Evolutionary conservation across 257 asterid genomes (phyloP), one percentile per base, ranked within the genome.

Genomic region (Primulina huaijiensis): DNA sequence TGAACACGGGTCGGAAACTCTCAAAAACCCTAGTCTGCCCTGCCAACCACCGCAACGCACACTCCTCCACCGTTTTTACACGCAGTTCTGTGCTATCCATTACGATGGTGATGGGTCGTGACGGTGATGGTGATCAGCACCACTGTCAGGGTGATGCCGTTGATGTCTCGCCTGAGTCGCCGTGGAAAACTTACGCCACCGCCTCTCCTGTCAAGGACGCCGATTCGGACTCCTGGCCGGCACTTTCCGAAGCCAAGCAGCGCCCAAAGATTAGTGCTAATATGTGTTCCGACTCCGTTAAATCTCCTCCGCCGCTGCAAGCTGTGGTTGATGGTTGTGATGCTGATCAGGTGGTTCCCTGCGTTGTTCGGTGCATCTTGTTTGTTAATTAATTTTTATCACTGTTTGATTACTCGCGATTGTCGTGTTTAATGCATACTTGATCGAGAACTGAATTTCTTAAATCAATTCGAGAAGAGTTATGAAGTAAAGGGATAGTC

Each of bases 151-250:
- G 71, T 81, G 90, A 74, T 62, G 85, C 76, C 23, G 66, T 65
- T 12, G 81, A 61, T 66, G 90, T 65, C 3, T 70, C 83, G 53
- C 88, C 85, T 0, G 86, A 79, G 84, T 92, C 96, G 12, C 95
- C 96, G 3, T 90, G 98, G 98, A 88, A 86, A 80, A 80, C 86
- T 21, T 69, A 95, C 7, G 56, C 79, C 56, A 70, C 82, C 52
- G 77, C 95, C 20, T 62, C 90, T 14, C 76, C 85, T 70, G 77
- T 65, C 60, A 65, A 63, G 61, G 77, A 75, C 35, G 71, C 83
- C 23, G 96, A 87, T 82, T 81, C 95, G 8, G 89, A 86, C 62
- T 83, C 91, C 3, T 90, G 96, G 97, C 96, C 99, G 14, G 87
- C 96, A 60, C 91, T 89, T 14, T 71, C 95, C 33, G 90, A 84